Base-by-base conservation (phyloP, 2,329 filamentous ascomycete genomes). In the Didymella pinodella region DNA sequence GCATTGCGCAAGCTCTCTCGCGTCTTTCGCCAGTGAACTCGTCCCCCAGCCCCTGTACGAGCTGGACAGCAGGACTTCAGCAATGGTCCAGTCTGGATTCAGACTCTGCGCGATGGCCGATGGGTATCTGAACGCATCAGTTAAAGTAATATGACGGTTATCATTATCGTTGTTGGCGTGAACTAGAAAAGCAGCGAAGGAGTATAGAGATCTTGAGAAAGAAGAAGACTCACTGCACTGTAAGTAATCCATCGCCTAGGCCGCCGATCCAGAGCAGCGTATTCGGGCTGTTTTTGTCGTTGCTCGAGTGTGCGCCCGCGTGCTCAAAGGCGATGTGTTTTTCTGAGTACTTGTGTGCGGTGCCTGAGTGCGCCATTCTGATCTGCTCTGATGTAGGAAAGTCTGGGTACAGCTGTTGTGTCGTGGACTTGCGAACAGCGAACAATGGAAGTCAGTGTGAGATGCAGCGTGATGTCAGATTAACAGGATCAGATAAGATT, bases 181-280 rank as follows among this genome's bases (percentile, higher is more conserved):
- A 34, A 16, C 0, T 38, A 0, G 34, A n/a, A 10, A 18, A 18
- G n/a, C 2, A 34, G 5, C 5, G 31, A 5, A 11, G 8, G 7
- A 2, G 12, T 11, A 16, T 34, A 14, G 12, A 8, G 16, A 12
- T 18, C 2, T 25, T 20, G 11, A 3, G n/a, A 4, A 22, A 18
- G 32, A 16, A 4, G 12, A 2, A 4, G n/a, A 54, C 56, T 29
- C 25, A 59, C 0, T 82, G 78, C 8, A 90, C 83, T 0, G 86
- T 88, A 62, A 90, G 85, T 58, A 89, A 85, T 1, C 89, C 89
- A 74, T 92, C 90, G 36, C 83, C 84, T 16, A 93, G 83, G 34
- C 90, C 90, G 61, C 88, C 89, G 62, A 92, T 83, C 77, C 90
- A 90, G 60, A 92, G 75, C 53, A 92, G 75, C 3, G 86, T 87